These are phyloP conservation scores for Melampsora larici-populina DNA, from an alignment of 1,284 basidiomycete species.

Conservation along the genomic window DNA sequence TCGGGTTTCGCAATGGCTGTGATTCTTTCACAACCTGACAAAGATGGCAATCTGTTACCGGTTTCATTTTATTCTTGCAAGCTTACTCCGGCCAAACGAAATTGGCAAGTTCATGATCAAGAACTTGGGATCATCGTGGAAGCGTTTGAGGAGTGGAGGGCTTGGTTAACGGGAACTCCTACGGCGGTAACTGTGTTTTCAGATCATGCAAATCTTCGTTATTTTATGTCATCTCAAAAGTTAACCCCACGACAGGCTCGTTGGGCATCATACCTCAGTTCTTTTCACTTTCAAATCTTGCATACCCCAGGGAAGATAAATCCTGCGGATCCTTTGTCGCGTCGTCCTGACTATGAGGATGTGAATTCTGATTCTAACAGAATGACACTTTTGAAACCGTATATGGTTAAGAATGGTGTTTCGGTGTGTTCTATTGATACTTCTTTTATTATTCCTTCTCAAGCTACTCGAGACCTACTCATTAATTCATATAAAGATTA, in stretches of 20 bases:
- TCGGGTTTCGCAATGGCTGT: constrained; percentile 15
- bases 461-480: not conserved
- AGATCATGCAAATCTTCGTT: too few species aligned
- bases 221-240: too few species aligned
- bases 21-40: constrained; percentile 7
- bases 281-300: not conserved
- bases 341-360: not conserved
- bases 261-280: constrained; percentile 13
- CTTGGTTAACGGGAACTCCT: constrained; percentile 14
- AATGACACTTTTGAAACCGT: too few species aligned
- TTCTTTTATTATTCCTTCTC: not conserved
- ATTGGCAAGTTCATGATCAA: constrained; percentile 16
- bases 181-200: constrained; percentile 15
- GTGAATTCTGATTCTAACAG: too few species aligned
- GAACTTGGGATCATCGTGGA: constrained; percentile 6
- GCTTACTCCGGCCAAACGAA: not conserved
- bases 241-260: too few species aligned
- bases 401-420: too few species aligned
- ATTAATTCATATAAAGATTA: too few species aligned
- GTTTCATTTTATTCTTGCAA: constrained; percentile 23
- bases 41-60: not conserved
- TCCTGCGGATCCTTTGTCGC: not conserved
- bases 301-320: too few species aligned
- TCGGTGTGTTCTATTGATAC: not conserved
- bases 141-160: not conserved